Evolutionary conservation across 805 yeast genomes (phyloP).

Genomic region (Sugiyamaella chiloensis): DNA sequence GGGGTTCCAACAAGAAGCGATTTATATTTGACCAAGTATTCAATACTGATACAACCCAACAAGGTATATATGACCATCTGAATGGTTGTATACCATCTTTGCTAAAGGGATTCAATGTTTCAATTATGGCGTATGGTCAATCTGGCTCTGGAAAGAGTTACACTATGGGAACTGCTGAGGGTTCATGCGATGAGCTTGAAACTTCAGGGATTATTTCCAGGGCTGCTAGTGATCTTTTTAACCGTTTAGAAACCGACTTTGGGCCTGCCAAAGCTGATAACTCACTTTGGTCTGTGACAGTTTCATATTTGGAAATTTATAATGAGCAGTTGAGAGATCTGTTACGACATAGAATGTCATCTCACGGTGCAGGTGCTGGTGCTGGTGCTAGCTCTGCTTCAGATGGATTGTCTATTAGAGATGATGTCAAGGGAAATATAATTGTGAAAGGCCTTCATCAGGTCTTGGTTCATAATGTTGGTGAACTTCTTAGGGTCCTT

Average conservation of each 20-base stretch:
- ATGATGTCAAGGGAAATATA: slow-evolving; percentile 53
- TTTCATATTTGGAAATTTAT: slow-evolving; percentile 65
- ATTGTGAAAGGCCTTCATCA: slow-evolving; percentile 58
- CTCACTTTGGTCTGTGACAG: slow-evolving; percentile 16
- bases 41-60: slow-evolving; percentile 22
- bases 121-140: slow-evolving; percentile 34
- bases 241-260: background rate
- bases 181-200: background rate
- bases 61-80: slow-evolving; percentile 19
- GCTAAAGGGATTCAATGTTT: slow-evolving; percentile 27
- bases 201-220: slow-evolving; percentile 1
- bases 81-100: slow-evolving; percentile 12
- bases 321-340: slow-evolving; percentile 67
- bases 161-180: slow-evolving; percentile 39
- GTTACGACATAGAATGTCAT: slow-evolving; percentile 32
- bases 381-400: background rate
- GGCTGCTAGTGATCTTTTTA: background rate
- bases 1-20: slow-evolving; percentile 12
- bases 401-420: slow-evolving; percentile 44
- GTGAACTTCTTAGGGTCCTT: slow-evolving; percentile 45
- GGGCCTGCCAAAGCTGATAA: background rate
- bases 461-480: slow-evolving; percentile 39
- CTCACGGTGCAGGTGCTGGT: background rate
- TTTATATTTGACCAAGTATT: slow-evolving; percentile 24
- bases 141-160: slow-evolving; percentile 38